Conservation (phyloP, 345 rosid species). For the Acer saccharum region DNA sequence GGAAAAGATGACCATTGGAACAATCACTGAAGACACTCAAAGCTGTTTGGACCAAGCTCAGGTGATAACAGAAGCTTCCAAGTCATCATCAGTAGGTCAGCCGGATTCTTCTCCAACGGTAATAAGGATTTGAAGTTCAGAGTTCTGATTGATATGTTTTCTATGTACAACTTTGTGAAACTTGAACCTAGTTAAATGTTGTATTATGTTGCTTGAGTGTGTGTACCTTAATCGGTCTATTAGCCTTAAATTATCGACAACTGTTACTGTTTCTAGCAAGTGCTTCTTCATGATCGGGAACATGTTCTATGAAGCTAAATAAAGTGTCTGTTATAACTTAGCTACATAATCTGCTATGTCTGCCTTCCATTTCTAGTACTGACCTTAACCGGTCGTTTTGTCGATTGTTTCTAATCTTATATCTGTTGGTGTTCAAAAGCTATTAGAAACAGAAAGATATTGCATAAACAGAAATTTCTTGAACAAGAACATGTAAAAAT, state of each 20-base stretch:
- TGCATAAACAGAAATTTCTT: too few species aligned
- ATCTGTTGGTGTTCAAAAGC: too few species aligned
- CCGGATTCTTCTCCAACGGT: constrained; percentile 73
- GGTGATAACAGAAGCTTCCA: constrained; percentile 67
- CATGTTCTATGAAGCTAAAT: background rate
- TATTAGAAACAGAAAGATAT: too few species aligned
- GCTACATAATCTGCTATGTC: background rate
- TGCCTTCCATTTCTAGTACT: background rate
- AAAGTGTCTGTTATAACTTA: background rate
- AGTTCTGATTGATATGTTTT: background rate
- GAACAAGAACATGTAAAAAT: background rate
- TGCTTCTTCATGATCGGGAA: background rate
- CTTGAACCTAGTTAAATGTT: background rate
- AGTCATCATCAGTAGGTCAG: constrained; percentile 87
- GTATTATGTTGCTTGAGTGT: background rate
- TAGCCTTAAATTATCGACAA: background rate
- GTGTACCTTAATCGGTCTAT: background rate
- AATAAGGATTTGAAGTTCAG: constrained; percentile 40
- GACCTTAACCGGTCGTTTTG: too few species aligned
- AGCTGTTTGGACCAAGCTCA: constrained; percentile 92
- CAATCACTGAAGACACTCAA: constrained; percentile 66
- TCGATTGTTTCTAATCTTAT: too few species aligned
- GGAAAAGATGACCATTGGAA: constrained; percentile 72
- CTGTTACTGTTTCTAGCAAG: background rate
- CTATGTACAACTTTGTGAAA: background rate